Conservation (phyloP, 1,284 basidiomycete genomes). For the Ganoderma lingzhi region DNA sequence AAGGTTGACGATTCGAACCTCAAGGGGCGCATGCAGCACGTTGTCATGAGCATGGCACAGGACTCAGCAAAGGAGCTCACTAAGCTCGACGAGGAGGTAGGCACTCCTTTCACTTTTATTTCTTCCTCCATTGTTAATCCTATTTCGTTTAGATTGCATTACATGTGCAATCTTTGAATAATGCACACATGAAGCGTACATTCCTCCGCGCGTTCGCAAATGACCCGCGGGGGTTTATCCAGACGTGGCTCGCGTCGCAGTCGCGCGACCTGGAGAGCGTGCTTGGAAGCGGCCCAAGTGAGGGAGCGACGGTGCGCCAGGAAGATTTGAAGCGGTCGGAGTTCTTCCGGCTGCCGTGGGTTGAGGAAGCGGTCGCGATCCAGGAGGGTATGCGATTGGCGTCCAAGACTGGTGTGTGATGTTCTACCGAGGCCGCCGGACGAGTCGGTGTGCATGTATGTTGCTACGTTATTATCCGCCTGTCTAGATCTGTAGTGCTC, state of each 20-base stretch:
- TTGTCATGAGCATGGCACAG: constrained; percentile 77
- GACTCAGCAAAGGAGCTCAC: constrained; percentile 74
- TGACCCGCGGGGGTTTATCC: constrained; percentile 85
- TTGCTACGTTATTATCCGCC: constrained; percentile 2
- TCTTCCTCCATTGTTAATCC: neutral
- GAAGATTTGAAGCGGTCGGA: constrained; percentile 91
- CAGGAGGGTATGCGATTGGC: constrained; percentile 62
- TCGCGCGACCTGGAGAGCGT: constrained; percentile 90
- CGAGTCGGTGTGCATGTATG: neutral
- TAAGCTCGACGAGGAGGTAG: constrained; percentile 88
- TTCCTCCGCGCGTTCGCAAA: constrained; percentile 88
- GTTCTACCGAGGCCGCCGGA: neutral
- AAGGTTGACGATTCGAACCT: constrained; percentile 86
- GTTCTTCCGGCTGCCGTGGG: constrained; percentile 92
- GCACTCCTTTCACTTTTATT: constrained; percentile 18
- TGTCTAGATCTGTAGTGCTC: constrained; percentile 7
- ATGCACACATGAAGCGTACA: constrained; percentile 85
- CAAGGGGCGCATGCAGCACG: constrained; percentile 79
- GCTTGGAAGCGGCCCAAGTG: constrained; percentile 86
- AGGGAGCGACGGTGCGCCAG: constrained; percentile 82
- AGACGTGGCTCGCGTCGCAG: constrained; percentile 92
- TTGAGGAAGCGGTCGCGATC: constrained; percentile 72
- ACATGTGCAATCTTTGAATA: constrained; percentile 84
- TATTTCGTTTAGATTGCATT: constrained; percentile 68
- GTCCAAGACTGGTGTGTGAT: constrained; percentile 44